Evolutionary conservation across 1,284 basidiomycete species (phyloP).

Genomic region (Wallemia mellicola): DNA sequence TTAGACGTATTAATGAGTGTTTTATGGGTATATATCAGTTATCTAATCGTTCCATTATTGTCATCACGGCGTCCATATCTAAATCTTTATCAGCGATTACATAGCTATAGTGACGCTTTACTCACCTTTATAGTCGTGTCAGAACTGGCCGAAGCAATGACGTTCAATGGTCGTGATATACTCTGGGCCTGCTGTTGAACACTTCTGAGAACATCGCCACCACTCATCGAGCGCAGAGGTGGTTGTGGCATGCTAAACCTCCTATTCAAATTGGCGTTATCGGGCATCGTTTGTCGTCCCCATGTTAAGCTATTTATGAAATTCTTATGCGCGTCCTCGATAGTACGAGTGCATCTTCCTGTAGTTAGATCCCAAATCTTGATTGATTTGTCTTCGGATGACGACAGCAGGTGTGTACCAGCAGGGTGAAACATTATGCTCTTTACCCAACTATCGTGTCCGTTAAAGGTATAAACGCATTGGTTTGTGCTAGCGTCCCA

Average conservation of each 20-base stretch:
- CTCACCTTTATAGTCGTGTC: background rate
- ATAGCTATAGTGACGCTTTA: too few species aligned
- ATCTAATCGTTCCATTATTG: too few species aligned
- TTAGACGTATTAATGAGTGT: too few species aligned
- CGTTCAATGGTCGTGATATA: background rate
- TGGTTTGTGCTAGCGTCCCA: constrained; percentile 59
- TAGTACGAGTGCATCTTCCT: constrained; percentile 37
- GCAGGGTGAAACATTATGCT: background rate
- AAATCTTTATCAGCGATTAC: too few species aligned
- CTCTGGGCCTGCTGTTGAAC: background rate
- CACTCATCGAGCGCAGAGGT: background rate
- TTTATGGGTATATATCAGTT: too few species aligned
- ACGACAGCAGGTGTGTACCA: constrained; percentile 26
- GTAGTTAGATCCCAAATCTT: constrained; percentile 79
- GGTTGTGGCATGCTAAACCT: background rate
- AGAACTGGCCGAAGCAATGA: background rate
- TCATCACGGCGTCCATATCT: background rate
- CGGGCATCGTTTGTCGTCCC: background rate
- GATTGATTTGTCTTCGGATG: constrained; percentile 74
- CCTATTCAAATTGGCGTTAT: background rate
- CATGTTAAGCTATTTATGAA: background rate
- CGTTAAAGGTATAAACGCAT: constrained; percentile 27
- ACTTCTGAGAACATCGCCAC: background rate
- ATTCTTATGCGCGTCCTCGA: background rate
- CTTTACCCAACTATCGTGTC: background rate